Evolutionary conservation across 1,139 yeast species (phyloP).

Genomic region (Hemisphaericaspora xylofermentans): DNA sequence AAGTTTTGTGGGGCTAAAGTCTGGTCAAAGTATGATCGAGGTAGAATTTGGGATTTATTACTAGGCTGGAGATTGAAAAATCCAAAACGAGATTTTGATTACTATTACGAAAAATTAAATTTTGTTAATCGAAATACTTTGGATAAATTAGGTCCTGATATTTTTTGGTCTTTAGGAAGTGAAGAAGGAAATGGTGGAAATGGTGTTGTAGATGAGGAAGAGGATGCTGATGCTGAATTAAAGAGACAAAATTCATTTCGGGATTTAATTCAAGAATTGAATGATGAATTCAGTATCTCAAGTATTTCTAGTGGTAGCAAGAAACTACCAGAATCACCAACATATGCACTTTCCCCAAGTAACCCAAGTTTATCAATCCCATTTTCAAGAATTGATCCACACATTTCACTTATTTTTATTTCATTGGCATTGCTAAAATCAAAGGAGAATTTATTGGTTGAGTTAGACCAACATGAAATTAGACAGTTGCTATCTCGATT

Average conservation of each 20-base stretch:
- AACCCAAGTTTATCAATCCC: slow-evolving; percentile 38
- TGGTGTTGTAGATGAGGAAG: slow-evolving; percentile 14
- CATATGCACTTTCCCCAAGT: background rate
- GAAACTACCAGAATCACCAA: background rate
- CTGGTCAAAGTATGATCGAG: slow-evolving; percentile 79
- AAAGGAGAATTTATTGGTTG: slow-evolving; percentile 73
- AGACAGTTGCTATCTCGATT: slow-evolving; percentile 69
- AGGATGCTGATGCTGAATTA: slow-evolving; percentile 4
- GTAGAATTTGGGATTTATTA: slow-evolving; percentile 84
- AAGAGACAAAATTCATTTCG: slow-evolving; percentile 27
- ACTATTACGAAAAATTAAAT: slow-evolving; percentile 35
- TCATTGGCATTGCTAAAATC: slow-evolving; percentile 79
- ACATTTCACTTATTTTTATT: slow-evolving; percentile 72
- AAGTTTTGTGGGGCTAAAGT: slow-evolving; percentile 91
- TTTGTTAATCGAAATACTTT: slow-evolving; percentile 22
- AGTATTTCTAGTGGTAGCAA: background rate
- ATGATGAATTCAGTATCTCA: slow-evolving; percentile 12
- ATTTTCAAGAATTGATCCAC: slow-evolving; percentile 71
- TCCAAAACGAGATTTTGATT: slow-evolving; percentile 30
- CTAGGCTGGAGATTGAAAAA: slow-evolving; percentile 71
- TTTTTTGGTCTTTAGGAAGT: slow-evolving; percentile 37
- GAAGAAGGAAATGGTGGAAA: slow-evolving; percentile 17
- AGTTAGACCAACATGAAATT: slow-evolving; percentile 87
- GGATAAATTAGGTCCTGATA: slow-evolving; percentile 44
- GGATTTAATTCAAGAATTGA: slow-evolving; percentile 33